Base-by-base conservation (phyloP, 768 basidiomycete genomes). In the Auricularia cornea region DNA sequence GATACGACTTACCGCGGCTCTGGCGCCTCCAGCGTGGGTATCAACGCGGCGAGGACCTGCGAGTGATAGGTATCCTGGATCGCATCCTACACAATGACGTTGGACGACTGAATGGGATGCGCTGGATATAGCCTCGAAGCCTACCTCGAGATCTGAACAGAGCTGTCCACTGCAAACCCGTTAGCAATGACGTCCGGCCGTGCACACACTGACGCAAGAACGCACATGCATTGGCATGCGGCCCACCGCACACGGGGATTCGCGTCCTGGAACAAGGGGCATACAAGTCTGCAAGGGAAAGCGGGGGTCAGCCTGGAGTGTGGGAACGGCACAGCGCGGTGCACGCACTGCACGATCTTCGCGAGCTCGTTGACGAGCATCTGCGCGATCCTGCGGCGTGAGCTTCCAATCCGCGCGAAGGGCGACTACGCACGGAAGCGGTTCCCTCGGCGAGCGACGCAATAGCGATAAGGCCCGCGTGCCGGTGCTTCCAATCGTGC, bases 401-500 rank as follows among this genome's bases (percentile, higher is more conserved):
- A 16, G 28, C 23, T 28, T 26, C 18, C 26, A 57, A 38, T 44
- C 16, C 51, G 59, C 30, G 67, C 54, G 23, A 66, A 31, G 52
- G 33, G 4, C 8, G 28, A 11, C 44, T 18, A 67, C 72, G 28
- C 54, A 87, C 85, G 77, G 86, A 87, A 40, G 82, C 84, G 0
- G 90, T 91, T 2, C 93, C 93, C 73, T 94, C 93, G 0, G 85
- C 91, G 60, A 94, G 87, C 0, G 88, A 83, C 0, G 90, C 90
- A 63, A 96, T 88, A 0, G 91, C 90, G 84, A 93, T 90, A 29
- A 95, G 75, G 12, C 89, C 93, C 0, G 91, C 92, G 68, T 95
- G 92, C 31, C 92, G 79, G 30, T 85, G 81, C 60, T 90, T 80
- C 94, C 94, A 96, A 73, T 94, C 90, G 64, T 86, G 87, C 62